Evolutionary conservation across 202 grass and related monocot genomes (phyloP), one percentile per base, ranked within the genome.

Genomic region (Panicum virgatum): DNA sequence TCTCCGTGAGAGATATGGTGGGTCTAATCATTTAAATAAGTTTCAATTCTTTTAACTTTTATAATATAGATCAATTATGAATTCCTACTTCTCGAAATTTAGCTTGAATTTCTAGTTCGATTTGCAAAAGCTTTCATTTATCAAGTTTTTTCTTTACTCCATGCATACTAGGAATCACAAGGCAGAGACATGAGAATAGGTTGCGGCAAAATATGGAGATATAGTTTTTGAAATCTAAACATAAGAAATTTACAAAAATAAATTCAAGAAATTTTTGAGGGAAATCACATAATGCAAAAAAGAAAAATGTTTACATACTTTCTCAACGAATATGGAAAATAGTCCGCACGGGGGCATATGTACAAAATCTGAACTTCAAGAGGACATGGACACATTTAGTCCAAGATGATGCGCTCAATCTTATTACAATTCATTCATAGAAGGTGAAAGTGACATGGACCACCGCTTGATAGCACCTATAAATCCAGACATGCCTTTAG

Each of bases 401-500:
- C 25, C 50, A 27, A 30, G 16, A 38, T 78, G 75, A 20, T 50
- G 18, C 34, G 23, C 46, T 37, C 6, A 51, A 20, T 47, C 72
- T 84, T 76, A 84, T 59, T 19, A 66, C 43, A 12, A 76, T 34
- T 30, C 39, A 74, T 27, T 26, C 29, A 64, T 48, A 7, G 37
- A 65, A n/a, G 5, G 51, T 75, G 48, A 66, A 18, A 56, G 42
- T 46, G 72, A 76, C 19, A 25, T 76, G 72, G 62, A 46, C 38
- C 38, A 76, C 37, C 26, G 29, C 18, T 57, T 66, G 23, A 29
- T 15, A 46, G 34, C 43, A 44, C 18, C 52, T 34, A 58, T 18
- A 76, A 67, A 50, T 45, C 4, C 72, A 66, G 20, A 75, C 16
- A 30, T 83, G 61, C 45, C 46, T 29, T 83, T 54, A 36, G 16